A percentile compares a stretch with the other conserved stretches of the same genome.
These are phyloP conservation scores for Magnolia sinica DNA, from an alignment of 164 flowering plant genomes.

Conservation along the genomic window DNA sequence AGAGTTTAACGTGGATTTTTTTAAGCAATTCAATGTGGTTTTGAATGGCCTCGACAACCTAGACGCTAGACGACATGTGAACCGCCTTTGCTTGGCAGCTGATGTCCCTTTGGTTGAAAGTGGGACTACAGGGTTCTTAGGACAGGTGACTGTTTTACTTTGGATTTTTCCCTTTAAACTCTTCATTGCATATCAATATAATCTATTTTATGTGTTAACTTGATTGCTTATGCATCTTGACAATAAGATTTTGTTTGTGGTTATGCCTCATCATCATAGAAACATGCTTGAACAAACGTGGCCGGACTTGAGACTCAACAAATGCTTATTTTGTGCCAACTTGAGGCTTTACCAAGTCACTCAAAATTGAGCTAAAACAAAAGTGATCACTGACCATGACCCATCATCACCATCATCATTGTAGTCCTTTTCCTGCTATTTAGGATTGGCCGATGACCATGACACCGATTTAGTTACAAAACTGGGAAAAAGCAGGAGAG, in stretches of 20 bases:
- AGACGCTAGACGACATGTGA: slow-evolving; percentile 96
- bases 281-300: background rate
- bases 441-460: too few species aligned
- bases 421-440: too few species aligned
- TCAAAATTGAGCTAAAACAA: too few species aligned
- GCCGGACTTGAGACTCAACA: background rate
- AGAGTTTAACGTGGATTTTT: slow-evolving; percentile 87
- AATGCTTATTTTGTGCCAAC: background rate
- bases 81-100: slow-evolving; percentile 95
- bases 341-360: background rate
- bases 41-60: slow-evolving; percentile 95
- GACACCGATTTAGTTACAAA: background rate
- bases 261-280: background rate
- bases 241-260: background rate
- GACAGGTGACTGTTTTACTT: slow-evolving; percentile 57
- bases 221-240: background rate
- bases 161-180: background rate
- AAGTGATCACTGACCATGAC: too few species aligned
- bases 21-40: slow-evolving; percentile 86
- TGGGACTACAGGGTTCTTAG: slow-evolving; percentile 97
- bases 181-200: background rate
- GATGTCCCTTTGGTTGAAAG: slow-evolving; percentile 94
- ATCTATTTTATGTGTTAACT: background rate
- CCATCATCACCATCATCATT: too few species aligned
- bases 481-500: background rate